These are phyloP conservation scores for Schrenkiella parvula DNA, from an alignment of 345 rosid species.

Conservation along the genomic window DNA sequence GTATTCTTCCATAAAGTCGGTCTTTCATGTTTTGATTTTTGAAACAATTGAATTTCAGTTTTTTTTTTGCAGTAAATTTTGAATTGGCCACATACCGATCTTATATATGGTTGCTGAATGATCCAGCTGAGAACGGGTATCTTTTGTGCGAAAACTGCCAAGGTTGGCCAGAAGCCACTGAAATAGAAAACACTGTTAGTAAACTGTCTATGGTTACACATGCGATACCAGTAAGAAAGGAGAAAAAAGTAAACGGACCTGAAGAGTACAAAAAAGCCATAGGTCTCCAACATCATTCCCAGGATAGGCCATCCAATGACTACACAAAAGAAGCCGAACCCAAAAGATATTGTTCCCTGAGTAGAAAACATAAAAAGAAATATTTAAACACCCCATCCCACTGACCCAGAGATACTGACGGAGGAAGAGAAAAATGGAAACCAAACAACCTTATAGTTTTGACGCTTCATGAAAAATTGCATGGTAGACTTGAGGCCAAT, in stretches of 20 bases:
- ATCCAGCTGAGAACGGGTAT: conserved; percentile 96
- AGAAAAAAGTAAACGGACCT: conserved; percentile 43
- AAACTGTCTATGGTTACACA: background rate
- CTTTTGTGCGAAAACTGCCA: conserved; percentile 82
- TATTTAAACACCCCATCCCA: background rate
- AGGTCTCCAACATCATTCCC: conserved; percentile 89
- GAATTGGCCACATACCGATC: conserved; percentile 55
- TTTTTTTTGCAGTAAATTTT: background rate
- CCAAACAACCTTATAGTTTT: conserved; percentile 74
- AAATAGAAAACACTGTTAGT: conserved; percentile 1
- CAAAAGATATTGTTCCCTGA: conserved; percentile 97
- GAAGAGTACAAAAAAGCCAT: conserved; percentile 90
- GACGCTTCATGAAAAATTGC: conserved; percentile 95
- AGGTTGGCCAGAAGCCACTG: conserved; percentile 99
- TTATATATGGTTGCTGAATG: conserved; percentile 74
- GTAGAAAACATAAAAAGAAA: background rate
- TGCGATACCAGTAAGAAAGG: background rate
- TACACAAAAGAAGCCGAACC: conserved; percentile 82
- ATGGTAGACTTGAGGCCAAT: conserved; percentile 91
- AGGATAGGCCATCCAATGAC: conserved; percentile 94
- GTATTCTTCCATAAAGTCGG: background rate
- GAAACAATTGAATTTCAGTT: background rate
- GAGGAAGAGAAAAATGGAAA: background rate
- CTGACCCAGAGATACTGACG: conserved; percentile 5
- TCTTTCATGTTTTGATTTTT: background rate